Conservation (phyloP, 768 basidiomycete genomes). For the Mycena maculata region DNA sequence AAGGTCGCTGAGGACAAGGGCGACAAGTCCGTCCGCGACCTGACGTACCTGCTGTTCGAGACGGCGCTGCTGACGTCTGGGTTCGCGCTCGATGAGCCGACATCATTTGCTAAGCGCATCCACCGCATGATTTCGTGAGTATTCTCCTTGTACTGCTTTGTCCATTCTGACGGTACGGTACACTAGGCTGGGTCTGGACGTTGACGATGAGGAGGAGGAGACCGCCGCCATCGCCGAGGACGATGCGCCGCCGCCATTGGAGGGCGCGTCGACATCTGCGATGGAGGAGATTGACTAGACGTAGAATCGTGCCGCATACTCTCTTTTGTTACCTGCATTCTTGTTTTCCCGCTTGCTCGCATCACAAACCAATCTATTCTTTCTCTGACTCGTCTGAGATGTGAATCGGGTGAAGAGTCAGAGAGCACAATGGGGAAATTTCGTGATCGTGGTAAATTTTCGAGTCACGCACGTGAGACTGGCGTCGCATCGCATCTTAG, state of each 20-base stretch:
- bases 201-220: conserved; percentile 81
- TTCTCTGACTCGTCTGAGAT: conserved; percentile 5
- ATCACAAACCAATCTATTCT: conserved; percentile 23
- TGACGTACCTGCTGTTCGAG: conserved; percentile 97
- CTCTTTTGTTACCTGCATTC: conserved; percentile 37
- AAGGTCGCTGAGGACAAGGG: conserved; percentile 98
- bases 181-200: conserved; percentile 81
- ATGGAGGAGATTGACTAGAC: conserved; percentile 95
- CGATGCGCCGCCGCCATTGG: conserved; percentile 63
- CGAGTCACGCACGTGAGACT: not conserved
- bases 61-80: conserved; percentile 95
- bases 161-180: conserved; percentile 28
- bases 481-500: not conserved
- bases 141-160: conserved; percentile 4
- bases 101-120: conserved; percentile 95
- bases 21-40: conserved; percentile 97
- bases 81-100: conserved; percentile 95
- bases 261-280: conserved; percentile 76
- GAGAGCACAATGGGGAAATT: conserved; percentile 16
- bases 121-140: conserved; percentile 93
- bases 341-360: conserved; percentile 39
- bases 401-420: conserved; percentile 13
- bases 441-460: not conserved
- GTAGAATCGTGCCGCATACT: conserved; percentile 32
- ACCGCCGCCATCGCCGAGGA: conserved; percentile 56